phyloP scores from a whole-genome alignment of 495 filamentous ascomycete genomes.

The Cryomyces minteri region DNA sequence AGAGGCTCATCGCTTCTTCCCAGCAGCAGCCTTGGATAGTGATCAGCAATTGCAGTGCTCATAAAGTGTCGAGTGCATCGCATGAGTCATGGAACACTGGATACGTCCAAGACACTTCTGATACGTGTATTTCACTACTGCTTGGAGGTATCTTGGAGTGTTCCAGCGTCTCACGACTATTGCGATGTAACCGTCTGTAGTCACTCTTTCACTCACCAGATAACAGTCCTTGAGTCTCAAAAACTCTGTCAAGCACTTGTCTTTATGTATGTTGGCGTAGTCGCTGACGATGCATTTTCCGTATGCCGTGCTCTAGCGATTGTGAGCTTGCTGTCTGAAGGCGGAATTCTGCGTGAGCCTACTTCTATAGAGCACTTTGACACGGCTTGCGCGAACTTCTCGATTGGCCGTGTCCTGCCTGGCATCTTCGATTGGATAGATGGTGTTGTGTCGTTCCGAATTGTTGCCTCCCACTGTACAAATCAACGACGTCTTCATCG shows the following conservation, averaged over 20 bases:
- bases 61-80: too few relatives aligned
- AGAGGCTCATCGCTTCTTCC: too few relatives aligned
- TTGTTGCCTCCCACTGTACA: background rate
- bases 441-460: background rate
- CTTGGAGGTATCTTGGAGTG: too few relatives aligned
- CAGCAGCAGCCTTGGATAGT: too few relatives aligned
- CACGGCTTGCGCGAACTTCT: conserved; percentile 69
- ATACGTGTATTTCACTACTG: too few relatives aligned
- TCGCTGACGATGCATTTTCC: conserved; percentile 85
- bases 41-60: too few relatives aligned
- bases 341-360: conserved; percentile 1
- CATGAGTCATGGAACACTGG: too few relatives aligned
- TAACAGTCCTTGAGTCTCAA: conserved; percentile 76
- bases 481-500: background rate
- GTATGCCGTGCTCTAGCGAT: conserved; percentile 54
- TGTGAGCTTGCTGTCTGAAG: background rate
- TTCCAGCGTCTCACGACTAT: too few relatives aligned
- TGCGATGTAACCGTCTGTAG: background rate
- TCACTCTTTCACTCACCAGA: conserved; percentile 29
- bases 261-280: conserved; percentile 79
- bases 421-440: conserved; percentile 5
- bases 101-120: too few relatives aligned
- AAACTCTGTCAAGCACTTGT: conserved; percentile 80
- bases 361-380: conserved; percentile 77
- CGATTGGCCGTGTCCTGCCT: conserved; percentile 48